Evolutionary conservation across 2,329 filamentous ascomycete genomes (phyloP).

Genomic region (Diaporthe helianthi): DNA sequence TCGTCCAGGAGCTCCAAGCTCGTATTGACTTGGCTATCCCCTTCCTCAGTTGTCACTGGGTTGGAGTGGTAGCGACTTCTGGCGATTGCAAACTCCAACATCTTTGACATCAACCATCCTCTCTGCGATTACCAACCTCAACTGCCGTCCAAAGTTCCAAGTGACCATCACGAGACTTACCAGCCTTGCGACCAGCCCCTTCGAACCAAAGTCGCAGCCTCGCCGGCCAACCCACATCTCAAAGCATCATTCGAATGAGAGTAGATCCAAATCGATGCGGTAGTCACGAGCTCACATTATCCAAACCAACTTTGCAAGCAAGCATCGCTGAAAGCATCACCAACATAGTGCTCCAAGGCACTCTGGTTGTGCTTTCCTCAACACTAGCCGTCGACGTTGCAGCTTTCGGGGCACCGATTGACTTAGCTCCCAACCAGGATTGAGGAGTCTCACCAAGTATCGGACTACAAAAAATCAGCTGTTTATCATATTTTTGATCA

Average conservation of each 20-base stretch:
- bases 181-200: neutral
- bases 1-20: constrained; percentile 21
- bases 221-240: neutral
- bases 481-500: constrained; percentile 12
- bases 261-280: neutral
- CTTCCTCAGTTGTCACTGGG: neutral
- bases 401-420: neutral
- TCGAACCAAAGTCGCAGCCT: neutral
- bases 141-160: neutral
- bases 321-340: neutral
- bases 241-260: neutral
- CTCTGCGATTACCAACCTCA: neutral
- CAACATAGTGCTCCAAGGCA: neutral
- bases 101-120: neutral
- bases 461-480: neutral
- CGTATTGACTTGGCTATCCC: neutral
- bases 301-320: neutral
- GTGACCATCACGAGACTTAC: neutral
- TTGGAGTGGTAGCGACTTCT: neutral
- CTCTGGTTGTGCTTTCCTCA: neutral
- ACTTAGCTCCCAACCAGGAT: neutral
- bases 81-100: neutral
- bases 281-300: neutral
- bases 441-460: neutral
- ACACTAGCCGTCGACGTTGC: neutral